Percentiles rank a stretch among this genome's conserved stretches.
Conservation (phyloP, 805 yeast species). For the Candida taoyuanica region DNA sequence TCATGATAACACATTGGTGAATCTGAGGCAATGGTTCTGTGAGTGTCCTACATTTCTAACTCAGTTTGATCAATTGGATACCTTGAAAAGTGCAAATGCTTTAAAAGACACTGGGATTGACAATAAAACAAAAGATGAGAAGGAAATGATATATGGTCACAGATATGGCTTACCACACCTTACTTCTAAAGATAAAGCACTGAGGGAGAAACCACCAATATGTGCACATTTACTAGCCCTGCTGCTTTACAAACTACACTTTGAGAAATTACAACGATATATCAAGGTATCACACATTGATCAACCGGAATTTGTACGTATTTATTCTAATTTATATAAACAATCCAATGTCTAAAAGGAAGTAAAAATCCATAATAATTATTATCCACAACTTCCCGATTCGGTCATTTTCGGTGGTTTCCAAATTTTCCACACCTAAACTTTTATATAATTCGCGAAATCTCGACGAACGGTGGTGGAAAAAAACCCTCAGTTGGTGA, state of each 20-base stretch:
- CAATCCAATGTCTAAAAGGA: no score
- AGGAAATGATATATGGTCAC: no score
- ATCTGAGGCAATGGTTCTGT: conserved; percentile 19
- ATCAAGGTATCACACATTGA: not conserved
- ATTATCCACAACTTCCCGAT: not conserved
- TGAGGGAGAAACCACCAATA: conserved; percentile 4
- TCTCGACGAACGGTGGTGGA: not conserved
- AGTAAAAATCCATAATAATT: no score
- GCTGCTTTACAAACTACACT: conserved; percentile 1
- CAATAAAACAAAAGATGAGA: no score
- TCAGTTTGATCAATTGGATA: not conserved
- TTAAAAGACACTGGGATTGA: not conserved
- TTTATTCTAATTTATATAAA: not conserved
- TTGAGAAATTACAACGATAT: not conserved
- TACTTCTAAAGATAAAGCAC: not conserved
- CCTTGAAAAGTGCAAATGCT: not conserved
- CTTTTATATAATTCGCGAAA: not conserved
- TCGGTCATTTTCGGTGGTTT: not conserved
- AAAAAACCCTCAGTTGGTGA: not conserved
- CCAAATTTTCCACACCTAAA: not conserved
- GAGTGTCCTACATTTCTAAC: not conserved
- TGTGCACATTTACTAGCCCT: conserved; percentile 14
- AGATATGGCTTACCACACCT: no score
- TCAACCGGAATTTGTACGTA: not conserved
- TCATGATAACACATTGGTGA: conserved; percentile 6